Evolutionary conservation across 2,329 filamentous ascomycete species (phyloP).

Genomic region (Ascochyta viciae-villosae): DNA sequence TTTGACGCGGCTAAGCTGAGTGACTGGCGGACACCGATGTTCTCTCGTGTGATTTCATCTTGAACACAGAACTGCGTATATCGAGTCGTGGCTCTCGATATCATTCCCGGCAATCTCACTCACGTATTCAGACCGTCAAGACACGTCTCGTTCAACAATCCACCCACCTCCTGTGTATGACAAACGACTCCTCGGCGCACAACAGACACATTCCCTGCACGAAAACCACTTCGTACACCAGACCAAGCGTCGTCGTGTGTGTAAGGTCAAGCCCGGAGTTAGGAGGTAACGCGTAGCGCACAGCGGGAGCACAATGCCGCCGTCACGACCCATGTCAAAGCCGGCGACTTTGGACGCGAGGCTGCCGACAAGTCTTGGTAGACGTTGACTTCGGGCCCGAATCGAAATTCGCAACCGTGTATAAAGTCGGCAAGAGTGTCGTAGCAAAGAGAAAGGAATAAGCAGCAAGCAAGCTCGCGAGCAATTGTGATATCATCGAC

Average conservation of each 20-base stretch:
- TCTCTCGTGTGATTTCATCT: no score
- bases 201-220: neutral
- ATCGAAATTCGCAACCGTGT: neutral
- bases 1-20: no score
- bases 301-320: neutral
- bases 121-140: neutral
- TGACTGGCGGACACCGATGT: no score
- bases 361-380: conserved; percentile 3
- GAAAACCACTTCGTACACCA: neutral
- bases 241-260: neutral
- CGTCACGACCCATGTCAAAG: neutral
- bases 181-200: neutral
- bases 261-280: neutral
- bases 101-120: neutral
- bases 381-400: conserved; percentile 3
- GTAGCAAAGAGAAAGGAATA: neutral
- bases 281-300: neutral
- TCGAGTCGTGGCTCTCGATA: neutral
- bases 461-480: neutral
- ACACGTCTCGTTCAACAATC: neutral
- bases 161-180: neutral
- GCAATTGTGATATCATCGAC: conserved; percentile 4
- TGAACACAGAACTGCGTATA: no score
- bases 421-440: neutral
- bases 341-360: neutral